Conservation (phyloP, 768 basidiomycete genomes). For the Pleurotus sapidus region DNA sequence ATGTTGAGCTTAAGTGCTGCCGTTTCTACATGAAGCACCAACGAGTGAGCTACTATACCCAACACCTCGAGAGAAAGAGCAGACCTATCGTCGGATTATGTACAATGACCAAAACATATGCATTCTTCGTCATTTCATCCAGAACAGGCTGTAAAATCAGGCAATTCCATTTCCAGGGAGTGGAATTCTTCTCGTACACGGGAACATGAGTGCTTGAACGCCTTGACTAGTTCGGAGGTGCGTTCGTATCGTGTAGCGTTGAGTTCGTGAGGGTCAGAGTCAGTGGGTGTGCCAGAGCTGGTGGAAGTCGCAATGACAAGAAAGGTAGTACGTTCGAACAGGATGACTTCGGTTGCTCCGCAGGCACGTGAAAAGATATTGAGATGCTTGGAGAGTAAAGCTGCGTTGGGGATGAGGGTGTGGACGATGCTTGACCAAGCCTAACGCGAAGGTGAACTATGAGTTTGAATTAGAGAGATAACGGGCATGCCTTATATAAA, state of each 20-base stretch:
- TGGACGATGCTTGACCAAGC: slow-evolving; percentile 99
- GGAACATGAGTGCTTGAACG: slow-evolving; percentile 90
- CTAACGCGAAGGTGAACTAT: slow-evolving; percentile 35
- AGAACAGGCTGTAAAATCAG: slow-evolving; percentile 86
- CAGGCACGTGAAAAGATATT: slow-evolving; percentile 84
- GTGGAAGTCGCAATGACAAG: slow-evolving; percentile 90
- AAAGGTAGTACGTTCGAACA: slow-evolving; percentile 97
- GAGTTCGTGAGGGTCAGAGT: slow-evolving; percentile 41
- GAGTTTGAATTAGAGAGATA: slow-evolving; percentile 3
- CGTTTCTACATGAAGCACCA: slow-evolving; percentile 55
- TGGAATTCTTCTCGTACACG: slow-evolving; percentile 84
- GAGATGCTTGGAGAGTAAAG: slow-evolving; percentile 85
- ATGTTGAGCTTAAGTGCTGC: slow-evolving; percentile 89
- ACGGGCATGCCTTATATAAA: slow-evolving; percentile 73
- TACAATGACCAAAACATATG: slow-evolving; percentile 87
- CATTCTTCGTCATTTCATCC: slow-evolving; percentile 91
- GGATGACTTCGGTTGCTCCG: slow-evolving; percentile 88
- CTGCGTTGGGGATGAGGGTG: slow-evolving; percentile 91
- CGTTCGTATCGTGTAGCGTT: slow-evolving; percentile 78
- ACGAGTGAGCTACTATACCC: slow-evolving; percentile 5
- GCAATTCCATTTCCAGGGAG: slow-evolving; percentile 81
- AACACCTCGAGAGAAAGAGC: slow-evolving; percentile 14
- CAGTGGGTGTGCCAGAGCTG: slow-evolving; percentile 34
- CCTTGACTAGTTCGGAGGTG: slow-evolving; percentile 91
- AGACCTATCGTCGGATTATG: slow-evolving; percentile 87